Base-by-base conservation (phyloP, 495 filamentous ascomycete genomes). In the Pyrenula massariospora region DNA sequence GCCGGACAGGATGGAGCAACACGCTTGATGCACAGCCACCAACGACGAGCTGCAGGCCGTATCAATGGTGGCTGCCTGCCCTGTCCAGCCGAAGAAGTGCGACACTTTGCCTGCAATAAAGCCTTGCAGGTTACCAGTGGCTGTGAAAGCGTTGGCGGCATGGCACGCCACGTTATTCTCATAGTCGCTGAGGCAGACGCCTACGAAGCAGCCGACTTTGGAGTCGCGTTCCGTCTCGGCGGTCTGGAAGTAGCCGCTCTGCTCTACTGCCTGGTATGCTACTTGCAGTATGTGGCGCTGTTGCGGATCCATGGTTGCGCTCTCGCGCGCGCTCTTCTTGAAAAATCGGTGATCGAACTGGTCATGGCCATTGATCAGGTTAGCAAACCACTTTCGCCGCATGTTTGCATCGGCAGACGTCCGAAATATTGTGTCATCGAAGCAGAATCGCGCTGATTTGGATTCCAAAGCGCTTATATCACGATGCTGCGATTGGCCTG, bases 401-500 rank as follows among this genome's bases (percentile, higher is more conserved):
- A n/a, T n/a, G n/a, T n/a, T n/a, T n/a, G n/a, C n/a, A n/a, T n/a
- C n/a, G n/a, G n/a, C n/a, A n/a, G n/a, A n/a, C n/a, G n/a, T 0
- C 71, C 70, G 36, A 36, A 69, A 21, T 58, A 62, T 0, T 53
- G 56, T 2, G 58, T 54, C 47, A 53, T 48, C 2, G 59, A 50
- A 22, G 60, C 57, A 42, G 15, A 5, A 15, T 42, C 15, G 20
- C 67, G 56, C 5, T 42, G 19, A 10, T 59, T 12, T 1, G 58
- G 20, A 3, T 47, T 2, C 58, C 57, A 48, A 69, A 62, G 12
- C 68, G 58, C 22, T 61, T n/a, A n/a, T n/a, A n/a, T 69, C 66
- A 2, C 54, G 50, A 24, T 78, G 73, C 55, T 76, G 73, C 0
- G 73, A 77, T 52, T 74, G 52, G 1, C 71, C 77, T 0, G 62